Percentiles rank a stretch among this genome's conserved stretches.
Conservation (phyloP, 495 filamentous ascomycete species). For the Aspergillus diversus region DNA sequence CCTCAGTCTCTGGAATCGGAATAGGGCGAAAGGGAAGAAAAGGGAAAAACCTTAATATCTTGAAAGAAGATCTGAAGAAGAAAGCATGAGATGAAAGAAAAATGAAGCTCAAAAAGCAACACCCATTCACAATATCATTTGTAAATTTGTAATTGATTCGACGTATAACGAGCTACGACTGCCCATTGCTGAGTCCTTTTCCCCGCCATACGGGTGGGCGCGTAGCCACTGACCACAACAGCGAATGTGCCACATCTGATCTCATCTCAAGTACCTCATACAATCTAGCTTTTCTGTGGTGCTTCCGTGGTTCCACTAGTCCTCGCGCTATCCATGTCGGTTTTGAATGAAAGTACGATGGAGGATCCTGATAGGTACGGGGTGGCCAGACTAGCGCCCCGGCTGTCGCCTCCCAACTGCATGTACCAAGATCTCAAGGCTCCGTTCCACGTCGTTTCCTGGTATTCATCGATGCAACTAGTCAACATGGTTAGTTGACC, state of each 20-base stretch:
- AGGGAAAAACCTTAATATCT: not conserved
- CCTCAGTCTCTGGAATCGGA: not conserved
- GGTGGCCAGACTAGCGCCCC: not conserved
- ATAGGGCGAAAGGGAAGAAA: not conserved
- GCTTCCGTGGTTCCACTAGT: conserved; percentile 7
- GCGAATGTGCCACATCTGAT: not conserved
- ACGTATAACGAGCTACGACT: too few relatives aligned
- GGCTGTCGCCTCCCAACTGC: conserved; percentile 7
- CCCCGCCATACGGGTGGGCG: too few relatives aligned
- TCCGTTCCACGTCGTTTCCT: conserved; percentile 11
- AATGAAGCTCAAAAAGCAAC: too few relatives aligned
- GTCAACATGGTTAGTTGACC: not conserved
- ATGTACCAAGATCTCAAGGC: conserved; percentile 15
- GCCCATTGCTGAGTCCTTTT: too few relatives aligned
- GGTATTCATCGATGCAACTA: conserved; percentile 18
- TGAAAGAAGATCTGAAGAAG: not conserved
- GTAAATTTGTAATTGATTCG: too few relatives aligned
- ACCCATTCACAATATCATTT: not conserved
- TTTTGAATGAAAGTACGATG: conserved; percentile 8
- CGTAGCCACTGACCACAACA: not conserved
- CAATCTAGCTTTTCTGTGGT: not conserved
- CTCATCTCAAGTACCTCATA: not conserved
- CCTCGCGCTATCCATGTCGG: not conserved
- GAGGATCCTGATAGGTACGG: conserved; percentile 15
- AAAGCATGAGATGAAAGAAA: not conserved